Evolutionary conservation across 768 basidiomycete genomes (phyloP), one percentile per base, ranked within the genome.

Genomic region (Auricularia heimuer): DNA sequence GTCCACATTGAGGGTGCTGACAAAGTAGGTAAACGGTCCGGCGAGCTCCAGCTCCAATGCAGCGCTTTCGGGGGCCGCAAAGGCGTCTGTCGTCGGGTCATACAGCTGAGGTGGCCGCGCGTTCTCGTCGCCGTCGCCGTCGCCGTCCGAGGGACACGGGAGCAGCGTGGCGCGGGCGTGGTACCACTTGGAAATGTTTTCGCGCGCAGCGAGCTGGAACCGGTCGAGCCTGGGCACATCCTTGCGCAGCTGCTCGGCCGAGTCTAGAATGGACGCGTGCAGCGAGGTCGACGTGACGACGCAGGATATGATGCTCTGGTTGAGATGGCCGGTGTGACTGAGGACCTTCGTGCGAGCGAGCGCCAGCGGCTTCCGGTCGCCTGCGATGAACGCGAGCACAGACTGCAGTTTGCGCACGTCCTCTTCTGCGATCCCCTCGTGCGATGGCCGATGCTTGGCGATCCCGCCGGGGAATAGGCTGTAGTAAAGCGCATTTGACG

Each of bases 401-500:
- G 88, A 87, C 67, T 77, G 79, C 39, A 90, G 76, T 65, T 78
- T 81, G 74, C 84, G 83, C 8, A 67, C 21, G 47, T 14, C 58
- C 18, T 66, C 64, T 8, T 61, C 63, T 11, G 62, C 51, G 24
- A 68, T 29, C 7, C 21, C 58, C n/a, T 33, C 18, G 12, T 54
- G n/a, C 11, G 29, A 18, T 3, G 62, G 29, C 8, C 35, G 54
- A 14, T 39, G 54, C 18, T 58, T 33, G 34, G 37, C 35, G 39
- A 42, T 42, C 8, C n/a, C 33, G 21, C 36, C 36, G 11, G 34
- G 24, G 74, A 89, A 95, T 35, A 94, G 75, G 6, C 90, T 86
- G 4, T 84, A 80, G 74, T 89, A 94, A 39, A 97, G 80, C 0
- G 96, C 96, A 73, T 98, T 98, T 54, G 94, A 94, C n/a, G 94